Conservation (phyloP, 2,329 filamentous ascomycete genomes). For the Sarocladium oryzae region DNA sequence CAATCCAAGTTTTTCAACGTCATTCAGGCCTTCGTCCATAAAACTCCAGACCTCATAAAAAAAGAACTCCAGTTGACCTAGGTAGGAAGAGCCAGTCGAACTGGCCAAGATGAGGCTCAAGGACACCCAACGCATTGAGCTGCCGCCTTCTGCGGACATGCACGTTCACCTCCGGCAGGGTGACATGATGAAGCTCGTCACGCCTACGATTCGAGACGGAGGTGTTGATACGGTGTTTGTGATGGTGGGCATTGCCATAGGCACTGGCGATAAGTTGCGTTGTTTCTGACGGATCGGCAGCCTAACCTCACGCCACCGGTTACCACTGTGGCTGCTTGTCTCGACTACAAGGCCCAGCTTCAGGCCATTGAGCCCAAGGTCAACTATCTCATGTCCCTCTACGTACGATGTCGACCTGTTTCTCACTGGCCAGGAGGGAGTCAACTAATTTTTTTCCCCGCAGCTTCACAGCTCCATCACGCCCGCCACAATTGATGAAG, state of each 20-base stretch:
- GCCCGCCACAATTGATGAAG: conserved; percentile 63
- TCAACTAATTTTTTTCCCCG: too few species aligned
- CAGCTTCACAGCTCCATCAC: conserved; percentile 56
- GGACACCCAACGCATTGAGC: conserved; percentile 35
- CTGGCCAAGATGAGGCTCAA: conserved; percentile 31
- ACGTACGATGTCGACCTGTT: conserved; percentile 27
- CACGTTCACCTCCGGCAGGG: conserved; percentile 67
- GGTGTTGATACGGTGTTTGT: conserved; percentile 60
- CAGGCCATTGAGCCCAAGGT: conserved; percentile 54
- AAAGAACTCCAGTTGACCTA: too few species aligned
- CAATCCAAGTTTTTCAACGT: not conserved
- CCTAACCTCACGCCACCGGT: conserved; percentile 20
- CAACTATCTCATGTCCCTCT: conserved; percentile 69
- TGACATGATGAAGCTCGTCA: conserved; percentile 52
- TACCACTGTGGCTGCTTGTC: conserved; percentile 14
- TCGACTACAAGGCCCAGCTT: conserved; percentile 59
- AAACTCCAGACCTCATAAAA: too few species aligned
- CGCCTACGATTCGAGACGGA: conserved; percentile 46
- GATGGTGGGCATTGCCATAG: too few species aligned
- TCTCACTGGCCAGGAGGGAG: not conserved
- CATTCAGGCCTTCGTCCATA: too few species aligned
- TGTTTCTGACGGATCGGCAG: not conserved
- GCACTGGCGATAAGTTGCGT: too few species aligned
- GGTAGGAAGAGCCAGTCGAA: too few species aligned
- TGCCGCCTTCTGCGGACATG: conserved; percentile 61